A percentile compares a stretch with the other conserved stretches of the same genome.
Conservation (phyloP, 306 rosid species). For the Acmispon strigosus region DNA sequence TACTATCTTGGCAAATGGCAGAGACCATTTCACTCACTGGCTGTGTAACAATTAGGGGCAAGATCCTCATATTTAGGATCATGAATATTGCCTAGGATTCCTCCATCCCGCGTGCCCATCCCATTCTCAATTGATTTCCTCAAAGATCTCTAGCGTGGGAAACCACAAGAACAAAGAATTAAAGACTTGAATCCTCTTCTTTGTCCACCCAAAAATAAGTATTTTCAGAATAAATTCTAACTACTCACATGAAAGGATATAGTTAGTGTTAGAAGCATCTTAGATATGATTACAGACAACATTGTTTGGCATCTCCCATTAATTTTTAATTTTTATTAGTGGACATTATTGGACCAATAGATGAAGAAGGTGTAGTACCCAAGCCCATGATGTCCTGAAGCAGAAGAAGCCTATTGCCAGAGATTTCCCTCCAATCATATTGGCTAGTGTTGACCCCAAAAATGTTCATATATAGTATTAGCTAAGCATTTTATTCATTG, state of each 20-base stretch:
- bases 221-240: no score
- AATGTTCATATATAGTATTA: no score
- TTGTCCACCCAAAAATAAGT: no score
- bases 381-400: not conserved
- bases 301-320: no score
- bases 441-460: no score
- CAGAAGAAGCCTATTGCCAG: not conserved
- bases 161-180: not conserved
- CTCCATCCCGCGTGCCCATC: not conserved
- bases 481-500: no score
- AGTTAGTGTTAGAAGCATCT: no score
- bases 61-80: slow-evolving; percentile 21
- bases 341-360: not conserved
- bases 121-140: not conserved
- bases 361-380: not conserved
- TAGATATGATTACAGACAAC: no score
- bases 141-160: not conserved
- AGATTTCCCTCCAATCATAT: not conserved
- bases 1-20: no score
- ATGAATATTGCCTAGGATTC: not conserved
- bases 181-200: no score
- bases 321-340: no score
- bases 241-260: no score
- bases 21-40: not conserved
- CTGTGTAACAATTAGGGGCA: not conserved